Evolutionary conservation across 1,139 yeast genomes (phyloP), one percentile per base, ranked within the genome.

Genomic region (Lodderomyces theae): DNA sequence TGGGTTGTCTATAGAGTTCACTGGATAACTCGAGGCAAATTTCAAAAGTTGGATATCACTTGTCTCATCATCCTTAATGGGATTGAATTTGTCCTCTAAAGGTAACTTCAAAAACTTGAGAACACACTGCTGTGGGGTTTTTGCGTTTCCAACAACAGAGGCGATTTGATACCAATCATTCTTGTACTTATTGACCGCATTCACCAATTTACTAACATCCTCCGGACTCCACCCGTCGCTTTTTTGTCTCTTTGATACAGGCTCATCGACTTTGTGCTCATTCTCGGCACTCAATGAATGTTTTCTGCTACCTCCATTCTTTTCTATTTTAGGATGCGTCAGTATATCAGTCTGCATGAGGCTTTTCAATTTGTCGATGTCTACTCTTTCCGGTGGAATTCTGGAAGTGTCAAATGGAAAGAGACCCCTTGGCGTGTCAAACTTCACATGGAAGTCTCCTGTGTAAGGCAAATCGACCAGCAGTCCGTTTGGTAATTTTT

Each of bases 371-470:
- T 73, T 79, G 2, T 71, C 69, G 49, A 81, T 60, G 56, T 82
- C 84, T 12, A 81, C 77, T 36, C 71, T 56, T 34, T 68, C 78
- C 3, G 77, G 72, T 28, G 80, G 79, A 42, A 75, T 67, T 45
- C 80, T 81, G 57, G 78, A 82, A 16, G 89, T 82, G 57, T 89
- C 94, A 63, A 90, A 92, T 18, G 98, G 98, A 58, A 89, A 90
- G 50, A 90, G 67, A 0, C 97, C 97, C 49, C 96, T 75, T 37
- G 98, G 98, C 0, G 96, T 87, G 62, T 94, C 98, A 53, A 82
- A 82, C 44, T 75, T 79, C 2, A 82, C 80, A 32, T 77, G 74
- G 54, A 75, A 82, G 47, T 82, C 87, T 17, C 86, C 85, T 8
- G 90, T 79, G 49, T 70, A 79, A 9, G 89, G 90, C 42, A 72